Base-by-base conservation (phyloP, 257 asterid genomes). In the Verbena officinalis region DNA sequence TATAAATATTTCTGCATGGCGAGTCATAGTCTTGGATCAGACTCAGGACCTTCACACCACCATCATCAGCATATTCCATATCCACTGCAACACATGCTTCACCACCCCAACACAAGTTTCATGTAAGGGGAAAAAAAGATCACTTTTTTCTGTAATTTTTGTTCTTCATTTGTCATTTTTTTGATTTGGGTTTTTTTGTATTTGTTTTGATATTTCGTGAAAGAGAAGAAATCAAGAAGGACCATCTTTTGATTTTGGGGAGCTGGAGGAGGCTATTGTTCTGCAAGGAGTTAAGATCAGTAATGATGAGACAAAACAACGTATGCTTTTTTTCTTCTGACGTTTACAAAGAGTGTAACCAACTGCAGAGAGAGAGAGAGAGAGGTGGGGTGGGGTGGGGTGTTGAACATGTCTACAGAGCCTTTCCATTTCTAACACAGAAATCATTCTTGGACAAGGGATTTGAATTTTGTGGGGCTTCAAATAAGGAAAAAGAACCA, bases 1-100 rank as follows among this genome's bases (percentile, higher is more conserved):
- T n/a, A n/a, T n/a, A n/a, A n/a, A n/a, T n/a, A n/a, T 19, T 5
- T 55, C 78, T 83, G 95, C 98, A 93, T 93, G 99, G 97, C 81
- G 70, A 82, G 83, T 68, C 94, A 80, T 57, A 50, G 90, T 70
- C 38, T 84, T 31, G 94, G 89, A 73, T 69, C 87, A 8, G 79
- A 62, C 24, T 70, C 88, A 8, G 84, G 87, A 55, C 80, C 81
- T 49, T 70, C 84, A 51, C 82, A 65, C 72, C 78, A 81, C 73
- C 78, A 81, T 44, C 82, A 76, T 44, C 82, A 76, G 48, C 80
- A 81, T 57, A 76, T 80, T 50, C 75, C 93, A 8, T 84, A 80
- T 54, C 76, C 89, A n/a, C 67, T 86, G 42, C 82, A 79, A 19
- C 86, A 84, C 68, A 86, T 87, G 55, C 68, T 83, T 45, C 84